These are phyloP conservation scores for Artemisia argyi DNA, from an alignment of 129 eudicot genomes.

Conservation along the genomic window DNA sequence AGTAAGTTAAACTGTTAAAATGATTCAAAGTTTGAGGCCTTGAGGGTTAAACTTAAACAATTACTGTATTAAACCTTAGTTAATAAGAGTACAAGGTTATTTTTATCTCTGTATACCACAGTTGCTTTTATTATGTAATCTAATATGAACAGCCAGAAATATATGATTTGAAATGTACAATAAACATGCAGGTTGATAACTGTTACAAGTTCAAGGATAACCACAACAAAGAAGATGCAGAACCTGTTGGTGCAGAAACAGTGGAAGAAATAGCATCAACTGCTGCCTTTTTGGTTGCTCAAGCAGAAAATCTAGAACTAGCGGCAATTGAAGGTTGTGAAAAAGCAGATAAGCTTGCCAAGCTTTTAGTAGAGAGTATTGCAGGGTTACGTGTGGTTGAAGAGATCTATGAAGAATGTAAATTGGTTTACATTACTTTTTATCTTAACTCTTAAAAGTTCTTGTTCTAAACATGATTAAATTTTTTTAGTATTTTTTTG, in stretches of 20 bases:
- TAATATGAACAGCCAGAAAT: too few species aligned
- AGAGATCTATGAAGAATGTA: slow-evolving; percentile 1
- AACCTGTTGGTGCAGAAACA: slow-evolving; percentile 10
- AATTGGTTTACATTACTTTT: slow-evolving; percentile 7
- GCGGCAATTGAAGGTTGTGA: background rate
- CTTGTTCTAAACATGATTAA: slow-evolving; percentile 12
- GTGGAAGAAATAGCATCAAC: background rate
- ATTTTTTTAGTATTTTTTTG: too few species aligned
- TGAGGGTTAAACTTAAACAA: too few species aligned
- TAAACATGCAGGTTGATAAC: background rate
- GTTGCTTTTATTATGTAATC: too few species aligned
- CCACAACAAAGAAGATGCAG: background rate
- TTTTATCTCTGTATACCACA: too few species aligned
- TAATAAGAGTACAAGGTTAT: too few species aligned
- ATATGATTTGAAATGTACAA: background rate
- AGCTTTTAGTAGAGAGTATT: background rate
- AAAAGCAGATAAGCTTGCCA: background rate
- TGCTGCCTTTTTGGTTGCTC: background rate
- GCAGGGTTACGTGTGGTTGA: background rate
- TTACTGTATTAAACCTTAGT: too few species aligned
- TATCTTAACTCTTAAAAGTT: background rate
- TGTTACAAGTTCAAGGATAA: slow-evolving; percentile 11
- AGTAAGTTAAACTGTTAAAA: too few species aligned
- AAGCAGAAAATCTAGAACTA: background rate
- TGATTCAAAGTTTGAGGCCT: too few species aligned